Conservation (phyloP, 805 yeast genomes). For the Sporopachydermia quercuum region DNA sequence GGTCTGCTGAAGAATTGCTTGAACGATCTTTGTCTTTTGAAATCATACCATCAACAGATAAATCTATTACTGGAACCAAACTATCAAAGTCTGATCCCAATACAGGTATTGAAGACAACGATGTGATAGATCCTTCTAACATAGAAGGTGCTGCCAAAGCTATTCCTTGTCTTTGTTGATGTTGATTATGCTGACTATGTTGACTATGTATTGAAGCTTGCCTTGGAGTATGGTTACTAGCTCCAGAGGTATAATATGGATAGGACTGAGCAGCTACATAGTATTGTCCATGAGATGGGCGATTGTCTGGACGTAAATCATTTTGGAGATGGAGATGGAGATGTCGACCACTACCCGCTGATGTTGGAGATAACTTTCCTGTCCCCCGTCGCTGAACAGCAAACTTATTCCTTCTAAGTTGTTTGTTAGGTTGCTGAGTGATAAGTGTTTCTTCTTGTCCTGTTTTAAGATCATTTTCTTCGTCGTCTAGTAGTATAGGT, state of each 20-base stretch:
- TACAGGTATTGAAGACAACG: not conserved
- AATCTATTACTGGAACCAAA: not conserved
- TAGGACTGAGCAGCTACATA: not conserved
- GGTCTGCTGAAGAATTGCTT: not conserved
- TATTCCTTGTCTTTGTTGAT: no score
- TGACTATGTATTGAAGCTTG: not conserved
- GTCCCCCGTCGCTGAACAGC: not conserved
- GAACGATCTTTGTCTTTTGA: not conserved
- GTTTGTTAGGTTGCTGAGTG: not conserved
- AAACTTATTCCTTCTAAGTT: not conserved
- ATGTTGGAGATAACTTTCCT: not conserved
- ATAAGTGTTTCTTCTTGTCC: not conserved
- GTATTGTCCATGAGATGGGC: not conserved
- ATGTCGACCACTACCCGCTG: no score
- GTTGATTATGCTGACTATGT: no score
- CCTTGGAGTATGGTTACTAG: not conserved
- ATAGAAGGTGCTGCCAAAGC: not conserved
- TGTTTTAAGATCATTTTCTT: not conserved
- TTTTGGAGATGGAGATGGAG: no score
- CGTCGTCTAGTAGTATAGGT: not conserved
- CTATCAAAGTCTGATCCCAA: not conserved
- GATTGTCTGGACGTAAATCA: no score
- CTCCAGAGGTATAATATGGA: not conserved
- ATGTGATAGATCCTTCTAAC: not conserved
- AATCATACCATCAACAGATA: not conserved